These are phyloP conservation scores for Lojkania enalia DNA, from an alignment of 2,329 filamentous ascomycete species.

Conservation along the genomic window DNA sequence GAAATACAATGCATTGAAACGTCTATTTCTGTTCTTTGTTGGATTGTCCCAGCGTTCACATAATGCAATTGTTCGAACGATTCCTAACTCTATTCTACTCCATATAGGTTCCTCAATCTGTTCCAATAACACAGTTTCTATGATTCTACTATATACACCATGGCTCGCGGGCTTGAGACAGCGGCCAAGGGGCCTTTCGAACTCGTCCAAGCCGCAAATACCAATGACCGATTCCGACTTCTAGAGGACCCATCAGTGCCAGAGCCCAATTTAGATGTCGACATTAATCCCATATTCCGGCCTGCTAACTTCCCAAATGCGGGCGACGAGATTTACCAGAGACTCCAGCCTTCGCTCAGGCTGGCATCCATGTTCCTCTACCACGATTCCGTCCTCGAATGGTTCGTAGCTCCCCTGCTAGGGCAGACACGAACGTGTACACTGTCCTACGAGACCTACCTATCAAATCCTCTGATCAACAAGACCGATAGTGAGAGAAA, in stretches of 20 bases:
- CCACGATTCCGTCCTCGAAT: constrained; percentile 31
- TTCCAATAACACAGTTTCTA: too few relatives aligned
- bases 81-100: too few relatives aligned
- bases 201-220: background rate
- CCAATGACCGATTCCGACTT: constrained; percentile 33
- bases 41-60: too few relatives aligned
- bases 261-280: constrained; percentile 28
- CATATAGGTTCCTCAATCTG: too few relatives aligned
- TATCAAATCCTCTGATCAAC: constrained; percentile 24
- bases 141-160: too few relatives aligned
- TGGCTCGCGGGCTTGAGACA: too few relatives aligned
- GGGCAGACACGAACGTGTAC: constrained; percentile 22
- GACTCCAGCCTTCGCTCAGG: constrained; percentile 28
- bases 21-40: too few relatives aligned
- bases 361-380: constrained; percentile 41
- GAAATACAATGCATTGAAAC: too few relatives aligned
- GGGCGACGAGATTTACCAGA: constrained; percentile 5
- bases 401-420: constrained; percentile 35
- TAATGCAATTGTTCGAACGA: too few relatives aligned
- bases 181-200: background rate
- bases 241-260: constrained; percentile 28
- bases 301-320: constrained; percentile 16
- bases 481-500: constrained; percentile 16
- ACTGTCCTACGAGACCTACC: constrained; percentile 17
- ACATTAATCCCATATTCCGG: constrained; percentile 36